Evolutionary conservation across 202 grass and related monocot genomes (phyloP).

Genomic region (Schoenoplectus tabernaemontani): DNA sequence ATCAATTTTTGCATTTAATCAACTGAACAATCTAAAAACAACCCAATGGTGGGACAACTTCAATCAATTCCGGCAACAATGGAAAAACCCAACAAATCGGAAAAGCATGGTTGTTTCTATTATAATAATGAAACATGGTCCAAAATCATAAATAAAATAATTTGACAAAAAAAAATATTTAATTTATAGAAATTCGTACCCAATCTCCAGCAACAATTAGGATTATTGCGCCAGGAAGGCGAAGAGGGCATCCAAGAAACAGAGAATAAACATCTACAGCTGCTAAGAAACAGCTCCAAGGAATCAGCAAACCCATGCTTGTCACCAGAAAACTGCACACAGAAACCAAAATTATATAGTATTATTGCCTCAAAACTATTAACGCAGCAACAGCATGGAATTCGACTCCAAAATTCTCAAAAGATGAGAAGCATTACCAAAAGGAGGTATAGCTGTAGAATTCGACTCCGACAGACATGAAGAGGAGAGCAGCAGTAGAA

Average conservation of each 20-base stretch:
- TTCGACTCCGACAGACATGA: slow-evolving; percentile 93
- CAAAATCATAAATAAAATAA: background rate
- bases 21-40: background rate
- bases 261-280: slow-evolving; percentile 77
- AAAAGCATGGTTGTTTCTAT: background rate
- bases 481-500: slow-evolving; percentile 75
- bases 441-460: slow-evolving; percentile 95
- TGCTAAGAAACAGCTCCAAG: slow-evolving; percentile 83
- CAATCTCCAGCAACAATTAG: slow-evolving; percentile 63
- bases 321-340: slow-evolving; percentile 68
- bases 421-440: slow-evolving; percentile 39
- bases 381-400: background rate
- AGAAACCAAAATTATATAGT: background rate
- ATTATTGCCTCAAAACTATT: background rate
- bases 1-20: background rate
- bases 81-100: background rate
- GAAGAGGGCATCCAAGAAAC: slow-evolving; percentile 40
- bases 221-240: slow-evolving; percentile 54
- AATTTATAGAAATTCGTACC: slow-evolving; percentile 21
- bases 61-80: background rate
- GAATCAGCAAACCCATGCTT: slow-evolving; percentile 77
- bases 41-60: background rate
- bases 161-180: background rate
- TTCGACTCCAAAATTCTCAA: background rate
- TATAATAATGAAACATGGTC: background rate